phyloP scores from a whole-genome alignment of 2,329 filamentous ascomycete genomes.

The Helminthosporium solani region DNA sequence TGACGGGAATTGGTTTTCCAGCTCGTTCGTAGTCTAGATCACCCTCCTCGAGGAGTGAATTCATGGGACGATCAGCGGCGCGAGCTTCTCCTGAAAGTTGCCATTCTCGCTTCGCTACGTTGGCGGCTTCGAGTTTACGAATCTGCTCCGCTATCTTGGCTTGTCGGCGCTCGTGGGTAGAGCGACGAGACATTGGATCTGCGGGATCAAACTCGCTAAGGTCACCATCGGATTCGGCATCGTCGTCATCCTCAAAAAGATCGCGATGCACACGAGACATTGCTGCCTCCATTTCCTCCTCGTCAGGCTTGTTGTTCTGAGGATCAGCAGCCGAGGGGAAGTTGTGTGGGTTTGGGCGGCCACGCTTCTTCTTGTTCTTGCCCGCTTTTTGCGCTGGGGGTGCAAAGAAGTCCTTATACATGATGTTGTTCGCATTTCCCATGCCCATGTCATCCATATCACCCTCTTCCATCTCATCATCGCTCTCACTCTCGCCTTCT shows the following conservation, averaged over 20 bases:
- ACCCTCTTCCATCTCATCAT: slow-evolving; percentile 58
- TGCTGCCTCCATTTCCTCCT: slow-evolving; percentile 73
- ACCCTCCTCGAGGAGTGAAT: slow-evolving; percentile 83
- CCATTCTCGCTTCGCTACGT: slow-evolving; percentile 89
- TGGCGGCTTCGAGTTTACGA: slow-evolving; percentile 82
- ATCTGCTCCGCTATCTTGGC: slow-evolving; percentile 88
- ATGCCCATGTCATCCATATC: slow-evolving; percentile 55
- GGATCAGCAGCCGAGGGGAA: slow-evolving; percentile 39
- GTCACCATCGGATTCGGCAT: slow-evolving; percentile 57
- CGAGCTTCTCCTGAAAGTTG: slow-evolving; percentile 83
- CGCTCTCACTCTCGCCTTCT: slow-evolving; percentile 69
- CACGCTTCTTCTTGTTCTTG: slow-evolving; percentile 58
- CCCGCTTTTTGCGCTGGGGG: slow-evolving; percentile 73
- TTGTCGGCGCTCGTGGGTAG: slow-evolving; percentile 82
- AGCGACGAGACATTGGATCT: slow-evolving; percentile 71
- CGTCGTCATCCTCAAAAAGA: slow-evolving; percentile 75
- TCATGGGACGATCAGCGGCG: slow-evolving; percentile 77
- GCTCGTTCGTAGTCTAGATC: slow-evolving; percentile 94
- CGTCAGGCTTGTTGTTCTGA: slow-evolving; percentile 45
- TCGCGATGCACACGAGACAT: slow-evolving; percentile 87
- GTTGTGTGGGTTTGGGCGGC: slow-evolving; percentile 57
- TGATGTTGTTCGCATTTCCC: slow-evolving; percentile 81
- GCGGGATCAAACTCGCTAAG: slow-evolving; percentile 65
- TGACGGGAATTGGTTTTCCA: slow-evolving; percentile 91
- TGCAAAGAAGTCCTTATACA: slow-evolving; percentile 91